These are phyloP conservation scores for Ceriops tagal DNA, from an alignment of 345 rosid species.

Conservation along the genomic window DNA sequence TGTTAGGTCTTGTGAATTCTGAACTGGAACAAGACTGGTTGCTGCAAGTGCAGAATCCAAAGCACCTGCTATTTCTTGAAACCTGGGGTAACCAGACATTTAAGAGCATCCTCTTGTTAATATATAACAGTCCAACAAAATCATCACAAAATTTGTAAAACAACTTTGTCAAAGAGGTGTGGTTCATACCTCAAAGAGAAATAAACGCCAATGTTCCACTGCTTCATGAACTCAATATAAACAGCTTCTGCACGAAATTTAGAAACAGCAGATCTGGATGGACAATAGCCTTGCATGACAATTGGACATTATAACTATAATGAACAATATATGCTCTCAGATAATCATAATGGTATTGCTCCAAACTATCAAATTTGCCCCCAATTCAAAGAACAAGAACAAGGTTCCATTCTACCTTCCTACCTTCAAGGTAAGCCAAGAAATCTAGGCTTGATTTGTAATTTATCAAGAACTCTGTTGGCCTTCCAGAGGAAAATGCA, in stretches of 20 bases:
- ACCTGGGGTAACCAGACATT: constrained; percentile 47
- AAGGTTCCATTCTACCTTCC: background rate
- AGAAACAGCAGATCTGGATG: constrained; percentile 87
- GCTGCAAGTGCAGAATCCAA: constrained; percentile 72
- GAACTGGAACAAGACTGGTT: constrained; percentile 60
- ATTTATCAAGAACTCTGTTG: constrained; percentile 81
- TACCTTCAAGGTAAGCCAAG: constrained; percentile 93
- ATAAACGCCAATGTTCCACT: constrained; percentile 95
- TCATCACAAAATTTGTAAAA: background rate
- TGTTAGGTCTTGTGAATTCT: constrained; percentile 46
- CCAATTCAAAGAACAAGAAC: background rate
- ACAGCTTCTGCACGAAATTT: constrained; percentile 75
- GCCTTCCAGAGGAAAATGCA: constrained; percentile 99
- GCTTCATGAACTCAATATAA: constrained; percentile 82
- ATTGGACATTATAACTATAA: constrained; percentile 34
- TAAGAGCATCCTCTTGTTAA: constrained; percentile 6
- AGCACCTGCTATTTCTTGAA: constrained; percentile 97
- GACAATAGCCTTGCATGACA: constrained; percentile 88
- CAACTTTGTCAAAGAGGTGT: constrained; percentile 6
- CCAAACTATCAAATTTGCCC: constrained; percentile 3
- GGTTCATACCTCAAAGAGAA: constrained; percentile 77
- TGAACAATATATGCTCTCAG: constrained; percentile 16
- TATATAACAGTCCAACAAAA: background rate
- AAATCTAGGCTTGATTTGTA: constrained; percentile 87
- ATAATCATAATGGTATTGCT: constrained; percentile 1